Evolutionary conservation across 2,329 filamentous ascomycete genomes (phyloP).

Genomic region (Claviceps arundinis): DNA sequence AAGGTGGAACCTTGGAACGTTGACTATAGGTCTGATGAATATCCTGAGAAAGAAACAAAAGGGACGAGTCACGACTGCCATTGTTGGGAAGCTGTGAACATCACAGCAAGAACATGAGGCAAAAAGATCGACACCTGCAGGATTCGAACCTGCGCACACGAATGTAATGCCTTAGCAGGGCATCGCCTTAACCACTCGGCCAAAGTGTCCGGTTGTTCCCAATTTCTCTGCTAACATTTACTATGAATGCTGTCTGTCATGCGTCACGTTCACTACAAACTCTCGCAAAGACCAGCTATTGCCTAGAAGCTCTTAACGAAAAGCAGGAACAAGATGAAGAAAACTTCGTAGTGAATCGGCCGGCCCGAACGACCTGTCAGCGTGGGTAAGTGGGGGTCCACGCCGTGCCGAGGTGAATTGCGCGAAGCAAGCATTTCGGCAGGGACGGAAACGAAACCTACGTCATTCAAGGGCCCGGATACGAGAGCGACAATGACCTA

Average conservation of each 20-base stretch:
- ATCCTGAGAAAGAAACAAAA: background rate
- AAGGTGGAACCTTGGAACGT: too few species aligned
- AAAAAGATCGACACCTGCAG: background rate
- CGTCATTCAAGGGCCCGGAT: constrained; percentile 6
- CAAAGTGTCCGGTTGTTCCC: background rate
- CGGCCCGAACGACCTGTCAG: too few species aligned
- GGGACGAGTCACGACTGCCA: background rate
- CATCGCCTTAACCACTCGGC: constrained; percentile 1
- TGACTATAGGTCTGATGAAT: too few species aligned
- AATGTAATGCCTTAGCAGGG: constrained; percentile 1
- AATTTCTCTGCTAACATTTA: background rate
- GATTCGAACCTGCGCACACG: constrained; percentile 1
- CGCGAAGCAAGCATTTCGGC: background rate
- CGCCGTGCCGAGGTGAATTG: background rate
- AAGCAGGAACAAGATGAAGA: too few species aligned
- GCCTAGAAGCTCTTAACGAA: too few species aligned
- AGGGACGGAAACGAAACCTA: constrained; percentile 6
- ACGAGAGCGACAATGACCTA: background rate
- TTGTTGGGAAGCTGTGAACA: rapidly evolving
- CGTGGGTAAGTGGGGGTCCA: background rate
- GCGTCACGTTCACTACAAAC: too few species aligned
- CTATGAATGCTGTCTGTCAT: background rate
- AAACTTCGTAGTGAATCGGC: too few species aligned
- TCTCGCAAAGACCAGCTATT: too few species aligned
- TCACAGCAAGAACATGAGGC: background rate